Base-by-base conservation (phyloP, 192 early-diverging fungal genomes). In the Umbelopsis ramanniana region DNA sequence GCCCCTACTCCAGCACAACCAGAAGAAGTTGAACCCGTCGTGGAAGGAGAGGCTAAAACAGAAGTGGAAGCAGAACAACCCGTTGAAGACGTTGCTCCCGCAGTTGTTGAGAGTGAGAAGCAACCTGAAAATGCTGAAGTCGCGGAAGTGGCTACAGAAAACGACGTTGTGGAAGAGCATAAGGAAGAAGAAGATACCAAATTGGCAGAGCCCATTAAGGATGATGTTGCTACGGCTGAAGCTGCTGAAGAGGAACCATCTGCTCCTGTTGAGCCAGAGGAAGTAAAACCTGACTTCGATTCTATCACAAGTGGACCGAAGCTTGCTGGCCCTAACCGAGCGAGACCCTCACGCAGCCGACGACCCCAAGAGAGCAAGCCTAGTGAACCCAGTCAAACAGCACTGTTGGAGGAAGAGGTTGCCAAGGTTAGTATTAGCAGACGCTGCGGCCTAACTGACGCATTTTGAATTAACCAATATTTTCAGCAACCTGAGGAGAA, bases 401-500 rank as follows among this genome's bases (percentile, higher is more conserved):
- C 74, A 6, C n/a, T 79, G 15, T 37, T 79, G 4, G 69, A 79
- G 47, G 29, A 71, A 19, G 77, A 79, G 23, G 33, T 78, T 19
- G 47, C n/a, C 26, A 37, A 48, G 74, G 68, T 69, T 43, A 48
- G 22, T 66, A 33, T 12, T 0, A 37, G 3, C 17, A 19, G 6
- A 35, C 38, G 54, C 8, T 46, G 12, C 9, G 7, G 4, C 2
- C n/a, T 46, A 33, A 0, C 11, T 19, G 55, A 70, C 26, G 2
- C 3, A 33, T 60, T n/a, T 67, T 46, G 3, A 43, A 14, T 23
- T 52, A 22, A 50, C 50, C 33, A 4, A 0, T 17, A 15, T 37
- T 21, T 21, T 17, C 45, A 40, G 53, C 38, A 37, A 68, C 67
- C 29, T 14, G 57, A 50, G 46, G 45, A 29, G 50, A 55, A 54